phyloP scores from a whole-genome alignment of 495 filamentous ascomycete genomes.

The Podospora sp. region DNA sequence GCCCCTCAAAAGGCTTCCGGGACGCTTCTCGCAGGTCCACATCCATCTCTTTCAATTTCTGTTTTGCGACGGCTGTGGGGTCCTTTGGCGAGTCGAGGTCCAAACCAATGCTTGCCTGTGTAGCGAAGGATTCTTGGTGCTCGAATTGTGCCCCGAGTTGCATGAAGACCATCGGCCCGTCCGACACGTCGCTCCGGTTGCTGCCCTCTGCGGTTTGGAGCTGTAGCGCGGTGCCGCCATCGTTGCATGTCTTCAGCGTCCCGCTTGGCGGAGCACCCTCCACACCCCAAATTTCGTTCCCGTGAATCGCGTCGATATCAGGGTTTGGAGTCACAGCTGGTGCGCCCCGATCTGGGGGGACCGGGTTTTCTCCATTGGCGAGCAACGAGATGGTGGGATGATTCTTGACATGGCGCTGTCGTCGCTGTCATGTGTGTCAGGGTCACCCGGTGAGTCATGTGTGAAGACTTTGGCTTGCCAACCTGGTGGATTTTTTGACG shows the following conservation, averaged over 20 bases:
- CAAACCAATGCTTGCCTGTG: not conserved
- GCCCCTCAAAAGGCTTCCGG: no score
- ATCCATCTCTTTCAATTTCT: no score
- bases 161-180: not conserved
- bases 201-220: not conserved
- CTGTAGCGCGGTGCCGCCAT: not conserved
- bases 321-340: not conserved
- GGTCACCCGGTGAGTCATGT: not conserved
- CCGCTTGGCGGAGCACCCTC: not conserved
- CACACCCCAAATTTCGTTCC: constrained; percentile 6
- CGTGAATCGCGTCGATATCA: not conserved
- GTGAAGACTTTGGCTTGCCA: not conserved
- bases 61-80: no score
- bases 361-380: not conserved
- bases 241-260: constrained; percentile 11
- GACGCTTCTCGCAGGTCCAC: no score
- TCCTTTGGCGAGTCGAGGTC: not conserved
- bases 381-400: not conserved
- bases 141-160: not conserved
- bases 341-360: not conserved
- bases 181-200: not conserved
- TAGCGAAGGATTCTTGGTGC: not conserved
- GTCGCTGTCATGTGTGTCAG: constrained; percentile 1
- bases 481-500: not conserved
- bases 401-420: not conserved